phyloP scores from a whole-genome alignment of 1,139 yeast genomes.

The Blastobotrys serpentis region DNA sequence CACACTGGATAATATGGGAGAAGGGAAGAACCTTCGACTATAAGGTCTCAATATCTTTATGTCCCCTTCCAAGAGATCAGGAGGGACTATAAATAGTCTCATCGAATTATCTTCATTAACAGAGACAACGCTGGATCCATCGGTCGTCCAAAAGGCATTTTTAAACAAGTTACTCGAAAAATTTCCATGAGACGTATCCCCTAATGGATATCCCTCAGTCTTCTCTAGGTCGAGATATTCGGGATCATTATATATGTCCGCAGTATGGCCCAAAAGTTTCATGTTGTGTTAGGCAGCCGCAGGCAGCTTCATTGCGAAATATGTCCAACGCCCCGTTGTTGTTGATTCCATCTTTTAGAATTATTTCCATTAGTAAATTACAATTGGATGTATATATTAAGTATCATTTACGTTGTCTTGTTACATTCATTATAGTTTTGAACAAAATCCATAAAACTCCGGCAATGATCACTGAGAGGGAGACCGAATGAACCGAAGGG shows the following conservation, averaged over 20 bases:
- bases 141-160: conserved; percentile 34
- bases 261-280: conserved; percentile 4
- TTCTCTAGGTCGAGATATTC: neutral
- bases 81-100: conserved; percentile 35
- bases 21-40: conserved; percentile 25
- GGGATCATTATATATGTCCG: neutral
- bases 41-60: conserved; percentile 28
- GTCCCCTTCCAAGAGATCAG: conserved; percentile 24
- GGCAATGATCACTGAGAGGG: conserved; percentile 35
- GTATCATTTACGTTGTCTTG: neutral
- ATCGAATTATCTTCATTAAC: conserved; percentile 34
- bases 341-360: no score
- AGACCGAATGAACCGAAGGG: conserved; percentile 34
- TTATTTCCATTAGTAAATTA: no score
- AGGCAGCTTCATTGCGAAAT: neutral
- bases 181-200: neutral
- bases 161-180: conserved; percentile 8
- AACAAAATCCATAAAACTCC: conserved; percentile 39
- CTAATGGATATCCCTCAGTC: conserved; percentile 6
- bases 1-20: conserved; percentile 28
- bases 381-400: no score
- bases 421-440: conserved; percentile 29
- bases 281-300: neutral
- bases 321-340: no score
- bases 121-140: conserved; percentile 35